Evolutionary conservation across 164 flowering plant genomes (phyloP).

Genomic region (Cinnamomum micranthum): DNA sequence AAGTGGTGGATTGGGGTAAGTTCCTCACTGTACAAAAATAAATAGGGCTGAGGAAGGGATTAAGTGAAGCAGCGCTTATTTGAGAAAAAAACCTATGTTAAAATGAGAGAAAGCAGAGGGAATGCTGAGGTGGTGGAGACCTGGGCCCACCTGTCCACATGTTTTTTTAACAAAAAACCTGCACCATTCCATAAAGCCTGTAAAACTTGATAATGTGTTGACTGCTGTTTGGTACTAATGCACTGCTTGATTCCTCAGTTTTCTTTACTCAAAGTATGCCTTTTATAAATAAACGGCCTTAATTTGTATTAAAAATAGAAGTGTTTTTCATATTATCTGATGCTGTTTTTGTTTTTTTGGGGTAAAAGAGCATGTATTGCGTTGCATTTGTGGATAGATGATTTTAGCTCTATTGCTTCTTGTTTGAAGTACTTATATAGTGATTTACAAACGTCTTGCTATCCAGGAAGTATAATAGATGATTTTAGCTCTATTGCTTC

Average conservation of each 20-base stretch:
- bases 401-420: conserved; percentile 9
- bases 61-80: no score
- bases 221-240: neutral
- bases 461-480: conserved; percentile 53
- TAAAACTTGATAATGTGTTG: neutral
- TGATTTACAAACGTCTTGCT: conserved; percentile 22
- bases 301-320: neutral
- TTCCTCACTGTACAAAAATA: no score
- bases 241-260: neutral
- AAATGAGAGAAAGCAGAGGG: no score
- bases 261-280: neutral
- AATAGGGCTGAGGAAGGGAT: no score
- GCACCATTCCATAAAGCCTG: no score
- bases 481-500: conserved; percentile 6
- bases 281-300: neutral
- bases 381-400: neutral
- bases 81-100: no score
- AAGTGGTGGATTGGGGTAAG: no score
- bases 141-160: no score
- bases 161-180: no score
- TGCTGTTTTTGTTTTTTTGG: neutral
- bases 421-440: conserved; percentile 6
- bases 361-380: neutral
- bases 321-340: neutral
- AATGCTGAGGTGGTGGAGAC: no score